Evolutionary conservation across 805 yeast genomes (phyloP).

Genomic region (Lipomyces oligophaga): DNA sequence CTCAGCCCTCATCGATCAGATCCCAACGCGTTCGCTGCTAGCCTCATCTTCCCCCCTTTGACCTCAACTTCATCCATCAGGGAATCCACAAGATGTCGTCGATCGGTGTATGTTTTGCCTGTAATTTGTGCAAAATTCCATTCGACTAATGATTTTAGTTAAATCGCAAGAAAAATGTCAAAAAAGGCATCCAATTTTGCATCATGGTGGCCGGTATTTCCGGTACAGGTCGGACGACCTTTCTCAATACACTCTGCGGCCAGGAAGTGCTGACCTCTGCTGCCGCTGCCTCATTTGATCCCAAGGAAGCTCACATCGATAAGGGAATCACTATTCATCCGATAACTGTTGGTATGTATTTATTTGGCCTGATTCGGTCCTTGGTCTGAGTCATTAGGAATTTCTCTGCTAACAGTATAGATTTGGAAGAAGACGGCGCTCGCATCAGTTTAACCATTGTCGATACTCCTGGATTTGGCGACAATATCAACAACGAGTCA

Average conservation of each 20-base stretch:
- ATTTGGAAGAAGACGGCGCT: constrained; percentile 53
- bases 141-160: too few relatives aligned
- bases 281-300: constrained; percentile 27
- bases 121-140: too few relatives aligned
- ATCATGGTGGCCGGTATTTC: constrained; percentile 67
- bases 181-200: constrained; percentile 59
- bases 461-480: constrained; percentile 77
- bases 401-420: constrained; percentile 34
- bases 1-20: too few relatives aligned
- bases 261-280: constrained; percentile 42
- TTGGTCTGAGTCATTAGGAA: neutral
- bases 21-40: too few relatives aligned
- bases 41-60: too few relatives aligned
- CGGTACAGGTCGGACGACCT: constrained; percentile 72
- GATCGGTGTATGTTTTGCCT: too few relatives aligned
- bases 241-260: constrained; percentile 64
- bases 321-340: constrained; percentile 46
- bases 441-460: constrained; percentile 55
- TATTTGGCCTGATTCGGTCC: neutral
- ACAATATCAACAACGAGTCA: constrained; percentile 59
- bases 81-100: too few relatives aligned
- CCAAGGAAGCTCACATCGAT: constrained; percentile 39
- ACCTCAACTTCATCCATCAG: too few relatives aligned
- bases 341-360: constrained; percentile 35
- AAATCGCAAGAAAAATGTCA: constrained; percentile 59